Base-by-base conservation (phyloP, 495 filamentous ascomycete genomes). In the Cercophora samala region DNA sequence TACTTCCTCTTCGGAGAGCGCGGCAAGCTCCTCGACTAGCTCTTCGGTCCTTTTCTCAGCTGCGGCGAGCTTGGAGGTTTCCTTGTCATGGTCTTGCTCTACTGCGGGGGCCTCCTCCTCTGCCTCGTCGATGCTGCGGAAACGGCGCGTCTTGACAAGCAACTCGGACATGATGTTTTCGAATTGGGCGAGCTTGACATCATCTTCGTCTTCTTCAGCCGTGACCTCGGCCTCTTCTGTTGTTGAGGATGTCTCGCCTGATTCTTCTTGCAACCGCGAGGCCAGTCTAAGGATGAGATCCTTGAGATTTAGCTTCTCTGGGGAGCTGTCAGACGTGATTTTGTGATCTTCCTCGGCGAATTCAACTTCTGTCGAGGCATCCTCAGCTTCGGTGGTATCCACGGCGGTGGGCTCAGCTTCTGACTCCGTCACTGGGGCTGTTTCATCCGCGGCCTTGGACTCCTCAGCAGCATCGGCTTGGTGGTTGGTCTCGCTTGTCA, bases 81-180 rank as follows among this genome's bases (percentile, higher is more conserved):
- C 25, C 5, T 46, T 11, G 19, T 54, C 21, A 24, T 29, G 54
- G 55, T 19, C 37, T 26, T n/a, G n/a, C n/a, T 52, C 55, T 22
- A 29, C 56, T 5, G 26, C 2, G 29, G 51, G n/a, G n/a, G n/a
- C n/a, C n/a, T n/a, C n/a, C n/a, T n/a, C 32, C 29, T 55, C 24
- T 4, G n/a, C 56, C 17, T 26, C 37, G 18, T 62, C 52, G 3
- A n/a, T 37, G 18, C 55, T 25, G 51, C 23, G n/a, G 9, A 13
- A 26, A n/a, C 71, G 55, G 25, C 60, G 58, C 4, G 71, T 64
- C 61, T 74, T 71, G 26, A 70, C 69, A 62, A 75, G 78, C 55
- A 80, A 73, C 58, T 76, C 72, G 4, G 77, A 75, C 24, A 82
- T 68, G 64, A 82, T 75, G 37, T 72, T 70, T 62, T 80, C 78